Conservation (phyloP, 257 asterid species). For the Rhazya stricta region DNA sequence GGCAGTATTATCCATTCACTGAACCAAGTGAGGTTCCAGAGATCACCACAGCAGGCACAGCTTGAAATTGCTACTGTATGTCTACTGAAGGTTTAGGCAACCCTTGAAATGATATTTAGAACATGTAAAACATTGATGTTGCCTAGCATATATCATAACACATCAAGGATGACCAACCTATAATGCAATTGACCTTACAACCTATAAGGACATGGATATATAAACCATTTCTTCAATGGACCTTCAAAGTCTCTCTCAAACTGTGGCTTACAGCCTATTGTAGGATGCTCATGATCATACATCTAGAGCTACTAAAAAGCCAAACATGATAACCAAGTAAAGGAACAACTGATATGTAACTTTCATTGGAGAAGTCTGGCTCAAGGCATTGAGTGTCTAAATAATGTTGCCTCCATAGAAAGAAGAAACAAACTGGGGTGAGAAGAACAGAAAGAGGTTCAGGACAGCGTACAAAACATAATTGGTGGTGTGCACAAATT, state of each 20-base stretch:
- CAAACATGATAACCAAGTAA: not conserved
- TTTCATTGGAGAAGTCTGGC: not conserved
- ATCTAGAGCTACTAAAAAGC: not conserved
- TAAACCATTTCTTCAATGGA: not conserved
- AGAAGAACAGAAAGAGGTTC: not conserved
- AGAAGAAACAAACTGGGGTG: not conserved
- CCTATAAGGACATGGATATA: too few species aligned
- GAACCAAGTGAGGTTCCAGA: too few species aligned
- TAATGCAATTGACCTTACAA: too few species aligned
- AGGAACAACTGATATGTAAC: not conserved
- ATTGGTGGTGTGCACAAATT: not conserved
- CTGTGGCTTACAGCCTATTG: not conserved
- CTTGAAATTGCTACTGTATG: too few species aligned
- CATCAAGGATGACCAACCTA: too few species aligned
- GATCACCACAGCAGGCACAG: too few species aligned
- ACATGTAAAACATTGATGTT: too few species aligned
- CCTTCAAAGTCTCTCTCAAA: not conserved
- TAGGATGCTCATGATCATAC: not conserved
- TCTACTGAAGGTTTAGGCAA: too few species aligned
- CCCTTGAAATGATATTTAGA: too few species aligned
- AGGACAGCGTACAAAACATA: not conserved
- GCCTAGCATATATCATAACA: too few species aligned
- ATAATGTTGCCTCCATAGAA: not conserved
- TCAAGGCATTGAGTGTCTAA: not conserved
- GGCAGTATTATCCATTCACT: too few species aligned